A percentile compares a stretch with the other conserved stretches of the same genome.
Conservation (phyloP, 148 eudicot species). For the Amaranthus palmeri region DNA sequence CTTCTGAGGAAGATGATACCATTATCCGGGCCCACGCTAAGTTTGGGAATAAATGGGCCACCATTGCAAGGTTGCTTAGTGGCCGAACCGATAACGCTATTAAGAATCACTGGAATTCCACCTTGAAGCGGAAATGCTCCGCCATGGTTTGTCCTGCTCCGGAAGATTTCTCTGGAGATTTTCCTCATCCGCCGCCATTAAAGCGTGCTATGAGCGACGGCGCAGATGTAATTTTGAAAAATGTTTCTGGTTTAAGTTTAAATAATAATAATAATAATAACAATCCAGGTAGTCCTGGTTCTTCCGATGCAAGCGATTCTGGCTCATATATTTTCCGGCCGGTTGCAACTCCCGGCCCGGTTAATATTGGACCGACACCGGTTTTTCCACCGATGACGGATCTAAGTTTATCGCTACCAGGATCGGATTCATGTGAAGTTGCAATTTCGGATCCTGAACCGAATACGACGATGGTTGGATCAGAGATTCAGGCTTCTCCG, state of each 20-base stretch:
- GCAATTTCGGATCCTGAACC: conserved; percentile 16
- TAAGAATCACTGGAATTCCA: conserved; percentile 92
- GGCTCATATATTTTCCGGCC: conserved; percentile 49
- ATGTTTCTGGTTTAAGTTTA: conserved; percentile 45
- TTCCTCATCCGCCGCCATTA: conserved; percentile 32
- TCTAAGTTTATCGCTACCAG: conserved; percentile 63
- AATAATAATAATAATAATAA: conserved; percentile 1
- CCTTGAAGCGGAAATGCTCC: conserved; percentile 61
- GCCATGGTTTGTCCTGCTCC: conserved; percentile 29
- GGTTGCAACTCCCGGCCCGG: conserved; percentile 38
- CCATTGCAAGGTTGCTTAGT: conserved; percentile 60
- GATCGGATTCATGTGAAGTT: conserved; percentile 34
- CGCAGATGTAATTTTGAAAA: conserved; percentile 35
- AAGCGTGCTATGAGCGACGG: conserved; percentile 77
- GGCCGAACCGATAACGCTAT: conserved; percentile 93
- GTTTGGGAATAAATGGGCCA: conserved; percentile 93
- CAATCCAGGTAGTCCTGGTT: conserved; percentile 56
- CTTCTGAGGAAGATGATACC: conserved; percentile 67
- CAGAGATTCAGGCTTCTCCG: neutral
- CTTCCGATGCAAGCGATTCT: conserved; percentile 68
- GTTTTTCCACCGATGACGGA: conserved; percentile 23
- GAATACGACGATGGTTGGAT: neutral
- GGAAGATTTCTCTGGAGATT: conserved; percentile 25
- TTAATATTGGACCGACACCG: conserved; percentile 19
- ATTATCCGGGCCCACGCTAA: conserved; percentile 73